Percentiles rank a stretch among this genome's conserved stretches.
Evolutionary conservation across 2,329 filamentous ascomycete genomes (phyloP).

Genomic region (Beauveria varroae): DNA sequence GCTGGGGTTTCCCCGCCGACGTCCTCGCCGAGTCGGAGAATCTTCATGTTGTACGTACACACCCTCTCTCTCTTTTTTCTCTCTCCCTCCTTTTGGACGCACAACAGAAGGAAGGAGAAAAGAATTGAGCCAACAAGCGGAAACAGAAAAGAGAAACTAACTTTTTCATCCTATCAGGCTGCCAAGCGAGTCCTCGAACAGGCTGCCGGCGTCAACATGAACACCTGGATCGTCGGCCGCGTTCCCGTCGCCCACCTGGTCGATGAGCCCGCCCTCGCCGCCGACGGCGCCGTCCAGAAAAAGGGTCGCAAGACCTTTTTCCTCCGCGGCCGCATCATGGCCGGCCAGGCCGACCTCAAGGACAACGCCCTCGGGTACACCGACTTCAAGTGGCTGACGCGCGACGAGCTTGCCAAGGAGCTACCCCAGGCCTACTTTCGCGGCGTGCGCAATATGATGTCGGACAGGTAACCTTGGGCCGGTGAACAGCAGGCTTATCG

Average conservation of each 20-base stretch:
- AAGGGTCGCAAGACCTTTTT: conserved; percentile 84
- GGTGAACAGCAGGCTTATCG: neutral
- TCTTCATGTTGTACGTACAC: conserved; percentile 66
- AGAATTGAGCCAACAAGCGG: no score
- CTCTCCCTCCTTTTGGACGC: neutral
- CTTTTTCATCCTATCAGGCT: conserved; percentile 45
- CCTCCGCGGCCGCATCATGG: conserved; percentile 93
- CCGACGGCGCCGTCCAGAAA: conserved; percentile 33
- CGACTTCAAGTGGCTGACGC: conserved; percentile 89
- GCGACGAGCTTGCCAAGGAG: conserved; percentile 70
- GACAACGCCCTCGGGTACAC: conserved; percentile 63
- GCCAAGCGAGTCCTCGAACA: conserved; percentile 71
- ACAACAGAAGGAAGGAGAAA: neutral
- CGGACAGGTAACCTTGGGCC: conserved; percentile 52
- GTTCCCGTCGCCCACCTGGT: conserved; percentile 78
- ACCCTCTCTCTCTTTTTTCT: neutral
- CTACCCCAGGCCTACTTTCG: conserved; percentile 64
- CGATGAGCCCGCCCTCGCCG: conserved; percentile 40
- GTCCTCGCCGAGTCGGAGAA: conserved; percentile 63
- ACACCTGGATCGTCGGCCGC: conserved; percentile 93
- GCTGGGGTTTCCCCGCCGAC: conserved; percentile 79
- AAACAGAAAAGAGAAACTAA: neutral
- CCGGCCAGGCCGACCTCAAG: conserved; percentile 79
- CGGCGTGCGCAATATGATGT: conserved; percentile 75
- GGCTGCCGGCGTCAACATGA: conserved; percentile 88